Conservation (phyloP, 306 rosid genomes). For the Quercus rubra region DNA sequence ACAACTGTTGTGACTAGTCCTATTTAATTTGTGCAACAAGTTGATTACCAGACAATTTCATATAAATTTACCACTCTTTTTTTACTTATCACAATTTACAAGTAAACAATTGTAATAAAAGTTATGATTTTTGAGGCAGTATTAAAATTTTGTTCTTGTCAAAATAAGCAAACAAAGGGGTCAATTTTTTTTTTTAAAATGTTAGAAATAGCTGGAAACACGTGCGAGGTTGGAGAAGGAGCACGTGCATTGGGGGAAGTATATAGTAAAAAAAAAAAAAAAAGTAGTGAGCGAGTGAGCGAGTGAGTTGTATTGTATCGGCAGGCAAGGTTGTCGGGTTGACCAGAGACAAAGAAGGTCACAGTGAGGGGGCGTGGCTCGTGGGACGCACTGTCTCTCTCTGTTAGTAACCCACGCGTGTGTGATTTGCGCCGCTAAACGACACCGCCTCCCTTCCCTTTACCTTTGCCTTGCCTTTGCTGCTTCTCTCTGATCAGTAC, state of each 20-base stretch:
- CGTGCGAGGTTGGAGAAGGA: conserved; percentile 38
- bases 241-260: conserved; percentile 29
- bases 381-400: conserved; percentile 37
- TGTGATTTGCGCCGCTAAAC: conserved; percentile 21
- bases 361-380: conserved; percentile 26
- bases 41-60: fast-evolving
- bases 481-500: neutral
- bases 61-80: fast-evolving
- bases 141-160: no score
- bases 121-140: fast-evolving
- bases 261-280: neutral
- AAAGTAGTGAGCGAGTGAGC: no score
- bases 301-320: neutral
- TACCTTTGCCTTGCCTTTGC: no score
- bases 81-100: no score
- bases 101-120: no score
- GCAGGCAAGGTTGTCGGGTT: conserved; percentile 51
- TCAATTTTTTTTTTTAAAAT: no score
- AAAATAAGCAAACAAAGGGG: no score
- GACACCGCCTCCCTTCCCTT: conserved; percentile 15
- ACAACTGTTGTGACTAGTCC: no score
- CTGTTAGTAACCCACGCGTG: conserved; percentile 28
- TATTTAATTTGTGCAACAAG: no score
- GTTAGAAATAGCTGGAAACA: conserved; percentile 45
- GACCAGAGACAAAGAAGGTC: conserved; percentile 76